These are phyloP conservation scores for Corymbia calophylla DNA, from an alignment of 441 rosid species.

Conservation along the genomic window DNA sequence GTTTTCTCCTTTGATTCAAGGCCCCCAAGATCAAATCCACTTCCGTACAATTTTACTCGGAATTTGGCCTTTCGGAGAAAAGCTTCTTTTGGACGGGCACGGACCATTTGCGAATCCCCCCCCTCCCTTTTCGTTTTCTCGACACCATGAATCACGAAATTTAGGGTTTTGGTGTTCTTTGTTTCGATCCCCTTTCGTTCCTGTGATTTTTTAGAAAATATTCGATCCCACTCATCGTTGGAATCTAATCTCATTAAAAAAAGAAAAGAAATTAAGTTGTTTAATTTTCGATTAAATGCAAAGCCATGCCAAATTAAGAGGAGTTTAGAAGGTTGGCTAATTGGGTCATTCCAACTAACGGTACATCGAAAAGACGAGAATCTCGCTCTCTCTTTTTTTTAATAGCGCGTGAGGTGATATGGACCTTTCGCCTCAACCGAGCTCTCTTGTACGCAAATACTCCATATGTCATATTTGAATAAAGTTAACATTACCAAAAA, in stretches of 20 bases:
- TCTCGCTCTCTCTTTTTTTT: no score
- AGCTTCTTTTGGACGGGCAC: not conserved
- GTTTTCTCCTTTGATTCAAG: not conserved
- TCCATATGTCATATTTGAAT: not conserved
- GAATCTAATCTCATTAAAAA: not conserved
- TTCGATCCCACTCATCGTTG: not conserved
- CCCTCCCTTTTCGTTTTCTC: not conserved
- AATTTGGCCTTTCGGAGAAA: not conserved
- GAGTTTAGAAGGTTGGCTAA: not conserved
- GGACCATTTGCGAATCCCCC: not conserved
- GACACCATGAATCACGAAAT: not conserved
- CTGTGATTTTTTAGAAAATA: not conserved
- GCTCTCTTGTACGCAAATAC: not conserved
- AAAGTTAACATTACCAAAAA: no score
- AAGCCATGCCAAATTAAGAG: not conserved
- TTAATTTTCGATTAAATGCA: no score
- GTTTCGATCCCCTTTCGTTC: not conserved
- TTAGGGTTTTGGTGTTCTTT: not conserved
- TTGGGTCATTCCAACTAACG: not conserved
- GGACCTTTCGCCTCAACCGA: not conserved
- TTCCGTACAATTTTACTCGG: not conserved
- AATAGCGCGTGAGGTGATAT: not conserved
- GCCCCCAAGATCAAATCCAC: not conserved
- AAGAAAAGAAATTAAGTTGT: accelerated
- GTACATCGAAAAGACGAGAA: not conserved